These are phyloP conservation scores for Ophiostoma perfectum DNA, from an alignment of 2,329 filamentous ascomycete genomes.

Conservation along the genomic window DNA sequence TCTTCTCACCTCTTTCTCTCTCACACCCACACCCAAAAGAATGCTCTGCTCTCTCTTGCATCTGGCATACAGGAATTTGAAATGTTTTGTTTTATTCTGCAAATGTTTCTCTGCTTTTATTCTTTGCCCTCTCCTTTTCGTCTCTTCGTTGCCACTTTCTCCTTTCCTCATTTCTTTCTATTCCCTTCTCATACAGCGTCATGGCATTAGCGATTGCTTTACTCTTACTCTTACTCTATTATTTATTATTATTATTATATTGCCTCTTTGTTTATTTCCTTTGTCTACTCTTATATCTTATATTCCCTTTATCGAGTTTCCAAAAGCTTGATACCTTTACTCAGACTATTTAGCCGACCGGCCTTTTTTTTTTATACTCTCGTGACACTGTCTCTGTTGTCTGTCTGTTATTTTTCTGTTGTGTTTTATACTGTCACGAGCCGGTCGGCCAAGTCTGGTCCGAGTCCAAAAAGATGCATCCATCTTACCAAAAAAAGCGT, in stretches of 20 bases:
- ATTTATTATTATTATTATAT: constrained; percentile 26
- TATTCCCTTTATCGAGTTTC: constrained; percentile 11
- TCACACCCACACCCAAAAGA: constrained; percentile 34
- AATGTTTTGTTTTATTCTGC: constrained; percentile 17
- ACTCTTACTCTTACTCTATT: constrained; percentile 30
- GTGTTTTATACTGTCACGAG: background rate
- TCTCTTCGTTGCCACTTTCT: constrained; percentile 27
- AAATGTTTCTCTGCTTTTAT: constrained; percentile 11
- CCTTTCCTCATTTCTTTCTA: constrained; percentile 34
- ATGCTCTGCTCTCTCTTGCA: constrained; percentile 41
- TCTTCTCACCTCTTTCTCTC: constrained; percentile 15
- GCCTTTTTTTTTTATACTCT: constrained; percentile 6
- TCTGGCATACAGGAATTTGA: constrained; percentile 38
- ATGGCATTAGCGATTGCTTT: constrained; percentile 46
- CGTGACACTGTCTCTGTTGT: background rate
- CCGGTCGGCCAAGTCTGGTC: constrained; percentile 10
- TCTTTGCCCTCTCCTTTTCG: constrained; percentile 24
- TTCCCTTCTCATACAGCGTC: constrained; percentile 35
- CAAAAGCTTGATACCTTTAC: constrained; percentile 10
- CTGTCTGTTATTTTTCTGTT: background rate
- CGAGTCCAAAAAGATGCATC: constrained; percentile 13
- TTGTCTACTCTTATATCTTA: constrained; percentile 2
- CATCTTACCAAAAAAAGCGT: constrained; percentile 16
- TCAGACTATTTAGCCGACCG: constrained; percentile 15
- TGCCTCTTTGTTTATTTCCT: constrained; percentile 5